Conservation (phyloP, 2,329 filamentous ascomycete species). For the Alternaria panax region DNA sequence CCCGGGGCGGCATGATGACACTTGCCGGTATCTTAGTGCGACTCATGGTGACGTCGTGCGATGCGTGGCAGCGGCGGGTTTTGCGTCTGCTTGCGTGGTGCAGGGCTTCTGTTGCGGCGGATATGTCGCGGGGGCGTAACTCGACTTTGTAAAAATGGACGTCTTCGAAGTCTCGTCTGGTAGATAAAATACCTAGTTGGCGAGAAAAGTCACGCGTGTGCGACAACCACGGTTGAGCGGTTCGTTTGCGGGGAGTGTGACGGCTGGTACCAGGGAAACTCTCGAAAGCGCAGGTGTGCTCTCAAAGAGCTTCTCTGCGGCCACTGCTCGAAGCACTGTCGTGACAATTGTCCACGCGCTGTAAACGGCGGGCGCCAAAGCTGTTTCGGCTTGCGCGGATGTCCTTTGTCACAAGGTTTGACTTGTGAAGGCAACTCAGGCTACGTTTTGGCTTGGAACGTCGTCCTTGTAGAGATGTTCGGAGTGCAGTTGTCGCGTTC, state of each 20-base stretch:
- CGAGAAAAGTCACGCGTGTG: slow-evolving; percentile 4
- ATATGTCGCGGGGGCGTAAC: neutral
- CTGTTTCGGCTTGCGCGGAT: neutral
- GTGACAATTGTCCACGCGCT: neutral
- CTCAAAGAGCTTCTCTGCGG: neutral
- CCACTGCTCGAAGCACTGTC: neutral
- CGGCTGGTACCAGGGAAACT: neutral
- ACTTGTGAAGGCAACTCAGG: neutral
- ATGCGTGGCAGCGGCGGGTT: neutral
- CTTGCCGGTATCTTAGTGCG: slow-evolving; percentile 30
- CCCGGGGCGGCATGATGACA: slow-evolving; percentile 32
- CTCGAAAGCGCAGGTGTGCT: neutral
- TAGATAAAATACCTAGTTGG: neutral
- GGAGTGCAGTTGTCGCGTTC: slow-evolving; percentile 17
- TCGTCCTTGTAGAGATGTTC: slow-evolving; percentile 4
- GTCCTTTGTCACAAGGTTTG: neutral
- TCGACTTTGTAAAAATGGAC: neutral
- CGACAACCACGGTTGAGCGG: slow-evolving; percentile 4
- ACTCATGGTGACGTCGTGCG: slow-evolving; percentile 1
- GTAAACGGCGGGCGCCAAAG: neutral
- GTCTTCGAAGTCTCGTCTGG: neutral
- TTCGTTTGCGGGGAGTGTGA: slow-evolving; percentile 7
- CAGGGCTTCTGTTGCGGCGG: neutral
- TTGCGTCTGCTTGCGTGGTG: neutral
- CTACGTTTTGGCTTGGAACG: neutral